Evolutionary conservation across 1,284 basidiomycete species (phyloP).

Genomic region (Cerrena zonata): DNA sequence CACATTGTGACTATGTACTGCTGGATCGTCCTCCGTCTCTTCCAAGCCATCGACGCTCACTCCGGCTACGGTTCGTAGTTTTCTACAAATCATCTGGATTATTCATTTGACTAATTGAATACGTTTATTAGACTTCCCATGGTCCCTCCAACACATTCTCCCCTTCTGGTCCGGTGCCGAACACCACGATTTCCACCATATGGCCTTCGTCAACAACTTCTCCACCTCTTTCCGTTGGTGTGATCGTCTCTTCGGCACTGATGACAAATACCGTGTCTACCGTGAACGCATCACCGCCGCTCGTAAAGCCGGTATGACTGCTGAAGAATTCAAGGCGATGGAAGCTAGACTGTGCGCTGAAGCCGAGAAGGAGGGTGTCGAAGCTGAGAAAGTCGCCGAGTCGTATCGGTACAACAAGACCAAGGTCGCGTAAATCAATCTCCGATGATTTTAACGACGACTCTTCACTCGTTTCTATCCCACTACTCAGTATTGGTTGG

Average conservation of each 20-base stretch:
- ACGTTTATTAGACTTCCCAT: constrained; percentile 94
- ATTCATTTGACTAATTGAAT: neutral
- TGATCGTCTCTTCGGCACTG: constrained; percentile 82
- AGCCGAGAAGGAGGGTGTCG: constrained; percentile 66
- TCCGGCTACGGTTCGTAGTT: constrained; percentile 77
- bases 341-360: constrained; percentile 58
- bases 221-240: constrained; percentile 91
- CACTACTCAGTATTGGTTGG: neutral
- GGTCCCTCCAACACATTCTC: constrained; percentile 91
- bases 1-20: constrained; percentile 92
- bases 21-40: constrained; percentile 91
- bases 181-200: constrained; percentile 96
- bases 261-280: constrained; percentile 79
- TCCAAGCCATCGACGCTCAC: constrained; percentile 97
- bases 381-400: constrained; percentile 63
- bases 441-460: no score
- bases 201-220: constrained; percentile 87
- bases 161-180: constrained; percentile 99
- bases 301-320: constrained; percentile 43
- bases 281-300: constrained; percentile 51
- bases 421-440: constrained; percentile 21
- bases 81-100: neutral
- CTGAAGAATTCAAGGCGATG: constrained; percentile 47
- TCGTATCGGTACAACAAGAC: constrained; percentile 25
- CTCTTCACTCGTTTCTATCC: neutral